Percentiles rank a stretch among this genome's conserved stretches.
Evolutionary conservation across 345 rosid genomes (phyloP).

Genomic region (sweet orange (Citrus sinensis)): DVS_A1.0 CM039162.1:30790501-30791000

Average conservation of each 20-base stretch:
- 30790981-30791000: slow-evolving; percentile 1
- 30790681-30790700: neutral
- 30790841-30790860: neutral
- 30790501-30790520: slow-evolving; percentile 53
- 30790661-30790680: neutral
- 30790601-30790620: slow-evolving; percentile 50
- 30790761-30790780: slow-evolving; percentile 60
- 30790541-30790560: slow-evolving; percentile 40
- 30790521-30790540: slow-evolving; percentile 48
- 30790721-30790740: slow-evolving; percentile 38
- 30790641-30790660: slow-evolving; percentile 15
- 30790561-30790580: slow-evolving; percentile 32
- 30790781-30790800: slow-evolving; percentile 22
- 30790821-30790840: neutral
- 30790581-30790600: slow-evolving; percentile 42
- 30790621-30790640: slow-evolving; percentile 14
- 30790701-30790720: slow-evolving; percentile 55
- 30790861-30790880: neutral
- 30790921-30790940: neutral
- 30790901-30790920: neutral
- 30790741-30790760: slow-evolving; percentile 50
- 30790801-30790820: neutral
- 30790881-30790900: neutral
- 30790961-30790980: neutral
- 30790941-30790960: neutral